These are phyloP conservation scores for Scenedesmus sp. DNA, from an alignment of 163 green algal genomes.

Conservation along the genomic window DNA sequence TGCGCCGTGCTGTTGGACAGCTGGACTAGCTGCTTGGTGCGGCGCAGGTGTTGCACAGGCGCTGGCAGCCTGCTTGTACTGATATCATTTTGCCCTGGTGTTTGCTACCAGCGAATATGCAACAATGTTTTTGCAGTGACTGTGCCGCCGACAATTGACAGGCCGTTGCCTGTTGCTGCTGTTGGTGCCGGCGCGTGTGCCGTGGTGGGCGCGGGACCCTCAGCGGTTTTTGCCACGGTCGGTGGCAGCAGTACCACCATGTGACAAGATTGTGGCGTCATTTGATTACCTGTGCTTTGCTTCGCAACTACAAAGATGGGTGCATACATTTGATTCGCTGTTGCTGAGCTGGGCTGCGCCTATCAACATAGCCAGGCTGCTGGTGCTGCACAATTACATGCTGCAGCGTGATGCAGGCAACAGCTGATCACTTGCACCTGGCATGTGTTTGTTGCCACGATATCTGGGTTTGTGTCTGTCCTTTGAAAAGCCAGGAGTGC, in stretches of 20 bases:
- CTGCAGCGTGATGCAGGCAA: background rate
- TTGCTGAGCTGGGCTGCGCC: background rate
- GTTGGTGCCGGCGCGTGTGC: background rate
- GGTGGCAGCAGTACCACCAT: background rate
- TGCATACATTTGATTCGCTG: background rate
- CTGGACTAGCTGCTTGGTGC: background rate
- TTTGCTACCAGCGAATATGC: too few species aligned
- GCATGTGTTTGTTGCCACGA: too few species aligned
- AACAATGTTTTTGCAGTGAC: background rate
- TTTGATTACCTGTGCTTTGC: background rate
- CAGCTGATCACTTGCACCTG: background rate
- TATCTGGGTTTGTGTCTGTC: too few species aligned
- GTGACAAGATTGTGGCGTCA: background rate
- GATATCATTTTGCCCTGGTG: too few species aligned
- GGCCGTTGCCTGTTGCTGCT: background rate
- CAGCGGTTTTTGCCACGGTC: background rate
- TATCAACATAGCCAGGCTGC: background rate
- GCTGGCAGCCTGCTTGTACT: background rate
- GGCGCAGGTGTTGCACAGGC: too few species aligned
- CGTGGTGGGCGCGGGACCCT: background rate
- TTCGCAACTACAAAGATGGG: background rate
- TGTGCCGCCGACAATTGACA: background rate
- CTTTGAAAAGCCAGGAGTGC: too few species aligned
- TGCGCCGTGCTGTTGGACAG: too few species aligned
- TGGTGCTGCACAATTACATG: background rate